A percentile compares a stretch with the other conserved stretches of the same genome.
phyloP scores from a whole-genome alignment of 495 filamentous ascomycete genomes.

The Hypomontagnella monticulosa region DNA sequence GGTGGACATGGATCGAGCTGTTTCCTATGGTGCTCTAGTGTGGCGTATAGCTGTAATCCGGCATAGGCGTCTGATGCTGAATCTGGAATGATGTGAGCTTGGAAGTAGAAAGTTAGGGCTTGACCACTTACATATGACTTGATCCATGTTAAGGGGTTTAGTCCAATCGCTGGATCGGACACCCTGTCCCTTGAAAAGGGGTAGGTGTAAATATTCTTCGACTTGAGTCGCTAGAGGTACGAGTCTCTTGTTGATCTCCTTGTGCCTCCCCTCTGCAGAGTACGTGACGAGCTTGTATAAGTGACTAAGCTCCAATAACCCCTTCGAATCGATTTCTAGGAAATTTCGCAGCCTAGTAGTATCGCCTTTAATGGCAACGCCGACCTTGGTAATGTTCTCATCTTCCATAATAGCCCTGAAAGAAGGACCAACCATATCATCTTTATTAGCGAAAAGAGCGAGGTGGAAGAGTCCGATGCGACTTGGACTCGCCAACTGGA shows the following conservation, averaged over 20 bases:
- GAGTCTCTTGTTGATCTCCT: slow-evolving; percentile 69
- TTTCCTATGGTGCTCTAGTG: slow-evolving; percentile 71
- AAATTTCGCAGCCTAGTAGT: slow-evolving; percentile 73
- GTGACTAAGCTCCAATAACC: slow-evolving; percentile 82
- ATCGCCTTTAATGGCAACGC: slow-evolving; percentile 79
- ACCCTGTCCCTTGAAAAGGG: slow-evolving; percentile 73
- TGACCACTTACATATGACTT: slow-evolving; percentile 72
- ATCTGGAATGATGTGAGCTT: slow-evolving; percentile 58
- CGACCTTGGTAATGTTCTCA: slow-evolving; percentile 75
- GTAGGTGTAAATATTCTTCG: slow-evolving; percentile 76
- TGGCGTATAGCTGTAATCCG: slow-evolving; percentile 74
- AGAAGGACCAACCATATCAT: slow-evolving; percentile 72
- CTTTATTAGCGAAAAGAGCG: slow-evolving; percentile 64
- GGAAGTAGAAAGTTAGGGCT: neutral
- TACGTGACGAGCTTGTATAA: slow-evolving; percentile 78
- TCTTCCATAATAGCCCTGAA: slow-evolving; percentile 77
- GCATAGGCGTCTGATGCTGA: slow-evolving; percentile 87
- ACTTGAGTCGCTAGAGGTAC: slow-evolving; percentile 75
- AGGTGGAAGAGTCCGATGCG: slow-evolving; percentile 87
- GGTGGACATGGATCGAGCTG: slow-evolving; percentile 74
- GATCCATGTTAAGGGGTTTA: slow-evolving; percentile 64
- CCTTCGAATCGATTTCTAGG: slow-evolving; percentile 68
- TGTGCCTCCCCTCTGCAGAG: slow-evolving; percentile 55
- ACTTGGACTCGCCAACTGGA: slow-evolving; percentile 81
- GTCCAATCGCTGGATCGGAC: slow-evolving; percentile 81